These are phyloP conservation scores for Telfairia occidentalis DNA, from an alignment of 331 rosid species.

Conservation along the genomic window DNA sequence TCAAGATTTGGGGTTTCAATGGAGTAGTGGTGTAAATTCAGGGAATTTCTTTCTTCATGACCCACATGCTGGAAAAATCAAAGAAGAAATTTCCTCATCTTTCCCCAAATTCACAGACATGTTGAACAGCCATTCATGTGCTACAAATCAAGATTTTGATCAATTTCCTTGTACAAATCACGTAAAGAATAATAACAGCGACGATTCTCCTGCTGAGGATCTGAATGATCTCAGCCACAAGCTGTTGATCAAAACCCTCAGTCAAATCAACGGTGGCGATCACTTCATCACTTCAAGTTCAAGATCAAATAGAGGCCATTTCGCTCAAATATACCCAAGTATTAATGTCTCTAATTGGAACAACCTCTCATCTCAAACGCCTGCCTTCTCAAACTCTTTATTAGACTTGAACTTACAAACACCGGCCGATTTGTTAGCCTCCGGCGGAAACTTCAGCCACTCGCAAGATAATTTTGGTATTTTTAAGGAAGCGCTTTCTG, in stretches of 20 bases:
- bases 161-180: slow-evolving; percentile 5
- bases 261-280: slow-evolving; percentile 8
- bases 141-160: slow-evolving; percentile 19
- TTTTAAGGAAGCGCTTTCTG: slow-evolving; percentile 23
- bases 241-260: slow-evolving; percentile 38
- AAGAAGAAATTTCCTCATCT: slow-evolving; percentile 4
- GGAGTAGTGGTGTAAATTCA: slow-evolving; percentile 16
- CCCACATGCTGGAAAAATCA: neutral
- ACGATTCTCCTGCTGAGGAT: slow-evolving; percentile 10
- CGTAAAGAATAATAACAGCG: slow-evolving; percentile 16
- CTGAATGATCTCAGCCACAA: slow-evolving; percentile 37
- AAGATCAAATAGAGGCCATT: slow-evolving; percentile 27
- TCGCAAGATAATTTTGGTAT: slow-evolving; percentile 19
- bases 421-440: slow-evolving; percentile 31
- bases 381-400: slow-evolving; percentile 25
- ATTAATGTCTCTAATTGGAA: slow-evolving; percentile 50
- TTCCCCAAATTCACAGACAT: slow-evolving; percentile 53
- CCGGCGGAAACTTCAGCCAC: slow-evolving; percentile 18
- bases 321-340: slow-evolving; percentile 69
- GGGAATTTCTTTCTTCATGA: slow-evolving; percentile 12
- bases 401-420: slow-evolving; percentile 35
- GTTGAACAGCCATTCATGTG: slow-evolving; percentile 24
- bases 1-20: slow-evolving; percentile 43
- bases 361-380: slow-evolving; percentile 17
- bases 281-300: neutral